A percentile compares a stretch with the other conserved stretches of the same genome.
Conservation (phyloP, 2,329 filamentous ascomycete species). For the Ilyonectria mors-panacis region DNA sequence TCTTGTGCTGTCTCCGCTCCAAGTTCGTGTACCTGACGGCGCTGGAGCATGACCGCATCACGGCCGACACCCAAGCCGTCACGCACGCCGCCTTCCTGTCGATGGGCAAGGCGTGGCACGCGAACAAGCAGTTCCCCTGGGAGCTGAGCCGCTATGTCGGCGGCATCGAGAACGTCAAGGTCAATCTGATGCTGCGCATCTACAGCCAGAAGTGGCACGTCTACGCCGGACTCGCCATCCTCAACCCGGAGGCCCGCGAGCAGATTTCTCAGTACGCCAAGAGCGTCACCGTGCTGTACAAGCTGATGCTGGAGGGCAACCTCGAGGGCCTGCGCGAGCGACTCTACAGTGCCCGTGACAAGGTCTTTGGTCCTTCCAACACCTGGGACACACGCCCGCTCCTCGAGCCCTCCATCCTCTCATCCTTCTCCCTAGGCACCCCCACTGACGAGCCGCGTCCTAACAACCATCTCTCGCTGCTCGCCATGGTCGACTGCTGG, state of each 20-base stretch:
- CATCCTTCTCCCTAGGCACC: conserved; percentile 88
- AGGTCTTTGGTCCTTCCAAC: conserved; percentile 81
- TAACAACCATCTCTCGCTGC: conserved; percentile 93
- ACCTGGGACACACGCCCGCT: conserved; percentile 76
- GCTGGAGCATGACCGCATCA: conserved; percentile 93
- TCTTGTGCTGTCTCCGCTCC: conserved; percentile 87
- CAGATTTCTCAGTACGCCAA: conserved; percentile 96
- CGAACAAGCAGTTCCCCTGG: conserved; percentile 96
- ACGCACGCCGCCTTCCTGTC: conserved; percentile 97
- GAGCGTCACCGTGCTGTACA: conserved; percentile 94
- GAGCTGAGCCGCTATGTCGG: conserved; percentile 95
- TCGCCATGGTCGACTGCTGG: conserved; percentile 99
- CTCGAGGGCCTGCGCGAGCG: conserved; percentile 79
- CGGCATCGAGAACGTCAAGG: conserved; percentile 99
- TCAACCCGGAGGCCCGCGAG: conserved; percentile 91
- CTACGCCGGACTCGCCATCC: conserved; percentile 95
- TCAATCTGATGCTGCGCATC: conserved; percentile 97
- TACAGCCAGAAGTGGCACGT: conserved; percentile 99
- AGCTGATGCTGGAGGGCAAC: conserved; percentile 93
- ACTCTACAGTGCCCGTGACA: conserved; percentile 75
- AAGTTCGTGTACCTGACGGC: conserved; percentile 91
- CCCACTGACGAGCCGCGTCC: conserved; percentile 75
- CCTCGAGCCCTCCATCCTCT: conserved; percentile 86
- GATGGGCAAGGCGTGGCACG: conserved; percentile 98
- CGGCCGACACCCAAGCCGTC: conserved; percentile 97